Conservation (phyloP, 306 rosid genomes). For the Adenanthera pavonina region DNA sequence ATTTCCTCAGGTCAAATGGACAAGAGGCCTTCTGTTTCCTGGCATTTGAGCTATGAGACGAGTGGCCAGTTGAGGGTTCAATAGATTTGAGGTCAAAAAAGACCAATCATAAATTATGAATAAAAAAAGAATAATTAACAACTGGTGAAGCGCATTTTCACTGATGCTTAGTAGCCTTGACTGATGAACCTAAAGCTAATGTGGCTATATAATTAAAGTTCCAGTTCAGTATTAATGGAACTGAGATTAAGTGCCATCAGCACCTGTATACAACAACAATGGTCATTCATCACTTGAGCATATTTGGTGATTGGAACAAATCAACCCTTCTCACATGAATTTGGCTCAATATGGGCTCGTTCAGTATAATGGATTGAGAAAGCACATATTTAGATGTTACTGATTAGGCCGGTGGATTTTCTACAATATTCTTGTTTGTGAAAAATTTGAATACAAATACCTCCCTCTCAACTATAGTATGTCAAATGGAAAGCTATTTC, state of each 20-base stretch:
- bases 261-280: neutral
- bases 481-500: neutral
- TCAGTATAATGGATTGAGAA: neutral
- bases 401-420: neutral
- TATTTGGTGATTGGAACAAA: neutral
- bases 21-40: neutral
- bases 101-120: neutral
- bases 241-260: neutral
- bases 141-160: neutral
- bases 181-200: neutral
- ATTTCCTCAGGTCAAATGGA: neutral
- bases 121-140: neutral
- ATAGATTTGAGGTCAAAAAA: neutral
- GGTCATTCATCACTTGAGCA: neutral
- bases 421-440: neutral
- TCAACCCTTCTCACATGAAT: neutral
- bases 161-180: neutral
- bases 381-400: neutral
- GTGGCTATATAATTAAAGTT: neutral
- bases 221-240: neutral
- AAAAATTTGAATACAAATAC: neutral
- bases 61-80: neutral
- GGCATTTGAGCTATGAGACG: neutral
- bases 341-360: neutral
- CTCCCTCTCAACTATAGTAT: neutral